Evolutionary conservation across 441 rosid species (phyloP), one percentile per base, ranked within the genome.

Genomic region (Eutrema salsugineum): DNA sequence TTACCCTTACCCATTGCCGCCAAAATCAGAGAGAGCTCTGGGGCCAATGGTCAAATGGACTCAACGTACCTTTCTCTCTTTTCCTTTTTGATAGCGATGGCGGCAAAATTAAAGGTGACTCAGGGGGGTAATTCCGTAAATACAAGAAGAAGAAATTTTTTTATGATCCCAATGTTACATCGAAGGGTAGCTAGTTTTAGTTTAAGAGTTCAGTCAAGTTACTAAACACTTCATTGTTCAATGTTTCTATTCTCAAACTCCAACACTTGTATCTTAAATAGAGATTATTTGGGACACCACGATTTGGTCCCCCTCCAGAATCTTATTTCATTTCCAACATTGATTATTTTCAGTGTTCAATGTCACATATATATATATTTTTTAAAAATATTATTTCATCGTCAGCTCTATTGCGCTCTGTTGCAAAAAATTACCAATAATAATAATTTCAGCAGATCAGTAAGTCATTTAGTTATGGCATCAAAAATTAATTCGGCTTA

Each of bases 21-120:
- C 78, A 68, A 68, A 75, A 62, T 51, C 20, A 60, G 72, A 57
- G 53, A 30, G 42, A 22, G 49, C 40, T 61, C 28, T 55, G 60
- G 73, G 70, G 39, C 75, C 66, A 56, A 33, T 40, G 70, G 75
- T 76, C 79, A 76, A 76, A 69, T 69, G 43, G 70, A 68, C 75
- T 20, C 46, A 62, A 51, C 59, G 36, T 44, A 69, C 75, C 75
- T 76, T 76, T 69, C 66, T 20, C 5, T 38, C 59, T 68, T 73
- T 63, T 62, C n/a, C 27, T 61, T 75, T 60, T 27, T 46, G 74
- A 68, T 75, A 62, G 54, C 8, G 74, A 68, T 75, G 65, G 54
- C 75, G 53, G 75, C 74, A 55, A 54, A 54, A 62, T 46, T 10
- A 68, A 75, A 75, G 58, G 57, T 5, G 0, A 10, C 16, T 48